phyloP scores from a whole-genome alignment of 352 stramenopile genomes.

The Globisporangium acanthophoron region DNA sequence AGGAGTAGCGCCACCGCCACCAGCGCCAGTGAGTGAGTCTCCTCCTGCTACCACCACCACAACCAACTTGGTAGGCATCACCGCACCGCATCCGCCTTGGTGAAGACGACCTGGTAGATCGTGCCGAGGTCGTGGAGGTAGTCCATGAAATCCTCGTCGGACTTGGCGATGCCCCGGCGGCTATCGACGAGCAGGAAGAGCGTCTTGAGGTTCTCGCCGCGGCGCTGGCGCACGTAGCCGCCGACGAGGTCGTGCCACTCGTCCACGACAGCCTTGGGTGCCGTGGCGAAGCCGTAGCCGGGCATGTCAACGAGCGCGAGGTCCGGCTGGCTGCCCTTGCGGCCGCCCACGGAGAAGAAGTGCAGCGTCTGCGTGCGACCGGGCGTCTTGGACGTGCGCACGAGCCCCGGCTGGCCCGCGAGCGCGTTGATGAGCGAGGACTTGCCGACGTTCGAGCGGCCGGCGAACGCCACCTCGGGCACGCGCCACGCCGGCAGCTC shows the following conservation, averaged over 20 bases:
- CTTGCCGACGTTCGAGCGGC: slow-evolving; percentile 87
- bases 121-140: slow-evolving; percentile 76
- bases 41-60: background rate
- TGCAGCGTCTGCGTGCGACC: slow-evolving; percentile 77
- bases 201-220: slow-evolving; percentile 67
- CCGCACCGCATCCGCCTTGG: slow-evolving; percentile 74
- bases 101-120: slow-evolving; percentile 89
- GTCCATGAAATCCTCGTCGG: slow-evolving; percentile 88
- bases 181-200: slow-evolving; percentile 78
- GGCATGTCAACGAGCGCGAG: slow-evolving; percentile 82
- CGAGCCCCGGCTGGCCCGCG: slow-evolving; percentile 51
- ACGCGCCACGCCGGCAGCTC: slow-evolving; percentile 67
- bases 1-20: no score
- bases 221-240: slow-evolving; percentile 64
- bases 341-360: slow-evolving; percentile 79
- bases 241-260: slow-evolving; percentile 76
- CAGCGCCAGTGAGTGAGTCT: background rate
- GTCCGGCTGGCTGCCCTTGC: slow-evolving; percentile 58
- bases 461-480: slow-evolving; percentile 81
- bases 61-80: background rate
- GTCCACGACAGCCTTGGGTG: slow-evolving; percentile 66
- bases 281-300: slow-evolving; percentile 81
- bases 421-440: slow-evolving; percentile 87
- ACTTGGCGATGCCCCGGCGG: slow-evolving; percentile 61
- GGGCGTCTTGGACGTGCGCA: slow-evolving; percentile 83